Base-by-base conservation (phyloP, 768 basidiomycete genomes). In the Aureoboletus auriporus region DNA sequence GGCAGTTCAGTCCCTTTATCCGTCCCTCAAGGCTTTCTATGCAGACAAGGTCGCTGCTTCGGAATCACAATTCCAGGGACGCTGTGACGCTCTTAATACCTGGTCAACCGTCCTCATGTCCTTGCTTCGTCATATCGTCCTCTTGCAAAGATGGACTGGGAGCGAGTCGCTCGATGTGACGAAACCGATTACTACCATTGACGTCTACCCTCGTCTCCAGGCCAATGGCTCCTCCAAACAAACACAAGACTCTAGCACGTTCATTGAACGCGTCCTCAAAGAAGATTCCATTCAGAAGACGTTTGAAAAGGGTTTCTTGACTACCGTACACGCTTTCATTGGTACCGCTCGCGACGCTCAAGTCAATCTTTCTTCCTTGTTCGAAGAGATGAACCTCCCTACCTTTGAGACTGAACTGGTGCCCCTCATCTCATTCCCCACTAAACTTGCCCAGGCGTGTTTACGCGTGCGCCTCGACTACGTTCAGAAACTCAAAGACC, bases 221-320 rank as follows among this genome's bases (percentile, higher is more conserved):
- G 52, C 51, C 46, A 67, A 66, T 45, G 69, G 66, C 9, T 61
- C 65, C 36, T 59, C 69, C 38, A 83, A 82, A 50, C 57, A 59
- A 42, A 71, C 74, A 39, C 65, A 82, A 5, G 86, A 86, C 56
- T 82, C 84, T 17, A 83, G 84, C 16, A 90, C 89, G 31, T 99
- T 98, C 65, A 86, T 97, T 30, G 96, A 97, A 65, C 82, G 93
- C 27, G 72, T 97, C 23, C 76, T 96, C 49, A 97, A 98, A 65
- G 95, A 98, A 67, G 95, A 98, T 60, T 86, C 86, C n/a, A 84
- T 98, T 60, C 89, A 94, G 67, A 79, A 86, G 52, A 93, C 90
- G 8, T 97, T 99, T 65, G 92, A 94, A 67, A 92, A 88, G 57
- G 86, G 88, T 12, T 90, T 88, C 55, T 76, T 93, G 58, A 83